Base-by-base conservation (phyloP, 2,329 filamentous ascomycete species). In the Aspergillus thermomutatus region DNA sequence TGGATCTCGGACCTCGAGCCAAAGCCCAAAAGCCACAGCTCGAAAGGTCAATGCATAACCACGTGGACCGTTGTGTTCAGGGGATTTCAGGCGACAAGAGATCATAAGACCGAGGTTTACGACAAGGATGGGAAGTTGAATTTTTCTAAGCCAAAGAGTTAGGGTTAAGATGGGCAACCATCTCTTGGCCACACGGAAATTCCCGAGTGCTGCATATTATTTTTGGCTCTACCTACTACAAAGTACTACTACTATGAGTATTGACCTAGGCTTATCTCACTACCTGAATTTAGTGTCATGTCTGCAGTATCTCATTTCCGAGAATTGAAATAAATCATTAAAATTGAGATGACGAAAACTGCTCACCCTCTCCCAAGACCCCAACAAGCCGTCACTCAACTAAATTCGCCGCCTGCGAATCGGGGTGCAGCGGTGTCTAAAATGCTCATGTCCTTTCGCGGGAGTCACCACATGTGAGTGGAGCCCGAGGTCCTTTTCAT, bases 1-100 rank as follows among this genome's bases (percentile, higher is more conserved):
- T 31, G 28, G n/a, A 43, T 45, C 41, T 21, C 17, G 11, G 19
- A 46, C 40, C 10, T 23, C 40, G 21, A 43, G n/a, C 40, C 40
- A 43, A 46, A 23, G 19, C n/a, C 41, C 21, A 21, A 45, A 41
- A 41, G 19, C 21, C 21, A 23, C 21, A 21, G 23, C 5, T 25
- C 11, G 41, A 14, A 46, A 57, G 59, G 59, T 55, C 60, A 57
- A 60, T 62, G 57, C 58, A 62, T 55, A 41, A 43, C 60, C 56
- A 62, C 60, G 60, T 60, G 60, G 56, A 58, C 49, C 40, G 52
- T 56, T 58, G 28, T 41, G 37, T 43, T 52, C 51, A 56, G 51
- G 47, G 45, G 40, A 56, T 26, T 26, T 43, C 40, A 37, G 43
- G 19, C 5, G 49, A 40, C 10, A 49, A 27, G 31, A 11, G 27